Conservation (phyloP, 257 asterid species). For the Solanum habrochaites region DNA sequence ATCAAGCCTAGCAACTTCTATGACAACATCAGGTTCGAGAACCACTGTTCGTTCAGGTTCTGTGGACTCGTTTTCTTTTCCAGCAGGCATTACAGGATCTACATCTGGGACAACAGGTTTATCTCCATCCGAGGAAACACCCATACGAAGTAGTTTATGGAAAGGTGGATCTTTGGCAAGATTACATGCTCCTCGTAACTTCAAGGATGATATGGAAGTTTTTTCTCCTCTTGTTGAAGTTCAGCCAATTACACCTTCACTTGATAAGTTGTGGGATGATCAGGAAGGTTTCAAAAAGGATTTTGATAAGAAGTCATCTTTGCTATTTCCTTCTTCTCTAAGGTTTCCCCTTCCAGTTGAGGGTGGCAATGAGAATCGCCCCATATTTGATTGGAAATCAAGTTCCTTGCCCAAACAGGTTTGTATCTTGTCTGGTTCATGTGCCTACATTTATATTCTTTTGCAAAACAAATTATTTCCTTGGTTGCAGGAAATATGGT, state of each 20-base stretch:
- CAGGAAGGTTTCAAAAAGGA: slow-evolving; percentile 55
- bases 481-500: not conserved
- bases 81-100: slow-evolving; percentile 33
- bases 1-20: slow-evolving; percentile 41
- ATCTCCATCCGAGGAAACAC: slow-evolving; percentile 55
- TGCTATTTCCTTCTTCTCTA: slow-evolving; percentile 48
- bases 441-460: not conserved
- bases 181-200: slow-evolving; percentile 75
- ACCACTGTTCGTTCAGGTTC: slow-evolving; percentile 52
- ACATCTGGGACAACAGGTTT: slow-evolving; percentile 30
- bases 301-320: slow-evolving; percentile 43
- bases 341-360: slow-evolving; percentile 66
- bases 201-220: slow-evolving; percentile 97
- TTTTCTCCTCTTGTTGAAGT: slow-evolving; percentile 96
- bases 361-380: slow-evolving; percentile 41
- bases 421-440: slow-evolving; percentile 4
- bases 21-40: slow-evolving; percentile 50
- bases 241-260: slow-evolving; percentile 86
- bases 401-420: slow-evolving; percentile 60
- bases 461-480: not conserved
- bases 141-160: slow-evolving; percentile 52
- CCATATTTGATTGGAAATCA: slow-evolving; percentile 70
- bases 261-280: slow-evolving; percentile 68
- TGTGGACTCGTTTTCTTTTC: slow-evolving; percentile 45
- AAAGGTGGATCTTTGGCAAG: slow-evolving; percentile 57